phyloP scores from a whole-genome alignment of 2,329 filamentous ascomycete genomes.

The Elsinoe necatrix region DNA sequence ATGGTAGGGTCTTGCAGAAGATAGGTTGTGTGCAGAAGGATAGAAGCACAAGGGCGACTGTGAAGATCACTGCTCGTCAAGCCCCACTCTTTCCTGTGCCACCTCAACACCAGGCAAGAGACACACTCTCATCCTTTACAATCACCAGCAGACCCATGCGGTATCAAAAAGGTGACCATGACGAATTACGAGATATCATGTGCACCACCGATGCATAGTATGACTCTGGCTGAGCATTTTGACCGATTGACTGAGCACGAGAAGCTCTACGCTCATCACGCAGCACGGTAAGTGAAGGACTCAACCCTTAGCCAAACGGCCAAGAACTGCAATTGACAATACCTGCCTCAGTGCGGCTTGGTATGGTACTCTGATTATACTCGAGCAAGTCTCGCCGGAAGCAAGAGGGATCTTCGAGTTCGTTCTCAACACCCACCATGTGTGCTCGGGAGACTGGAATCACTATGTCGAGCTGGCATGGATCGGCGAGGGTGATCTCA shows the following conservation, averaged over 20 bases:
- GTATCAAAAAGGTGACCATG: neutral
- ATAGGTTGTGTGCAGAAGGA: too few species aligned
- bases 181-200: neutral
- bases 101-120: neutral
- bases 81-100: neutral
- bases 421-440: slow-evolving; percentile 43
- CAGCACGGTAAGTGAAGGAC: neutral
- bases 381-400: slow-evolving; percentile 46
- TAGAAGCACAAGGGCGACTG: too few species aligned
- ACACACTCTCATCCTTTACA: neutral
- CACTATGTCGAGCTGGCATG: slow-evolving; percentile 28
- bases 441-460: slow-evolving; percentile 28
- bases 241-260: neutral
- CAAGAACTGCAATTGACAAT: slow-evolving; percentile 70
- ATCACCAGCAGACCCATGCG: too few species aligned
- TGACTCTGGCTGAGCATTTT: neutral
- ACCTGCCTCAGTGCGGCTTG: slow-evolving; percentile 55
- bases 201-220: neutral
- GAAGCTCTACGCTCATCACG: slow-evolving; percentile 1
- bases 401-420: slow-evolving; percentile 47
- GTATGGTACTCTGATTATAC: slow-evolving; percentile 43
- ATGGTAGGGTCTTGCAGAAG: too few species aligned
- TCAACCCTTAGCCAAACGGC: too few species aligned
- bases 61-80: neutral
- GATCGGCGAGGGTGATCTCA: slow-evolving; percentile 33